A percentile compares a stretch with the other conserved stretches of the same genome.
Evolutionary conservation across 1,284 basidiomycete species (phyloP).

Genomic region (Trichosporon coremiiforme): DNA sequence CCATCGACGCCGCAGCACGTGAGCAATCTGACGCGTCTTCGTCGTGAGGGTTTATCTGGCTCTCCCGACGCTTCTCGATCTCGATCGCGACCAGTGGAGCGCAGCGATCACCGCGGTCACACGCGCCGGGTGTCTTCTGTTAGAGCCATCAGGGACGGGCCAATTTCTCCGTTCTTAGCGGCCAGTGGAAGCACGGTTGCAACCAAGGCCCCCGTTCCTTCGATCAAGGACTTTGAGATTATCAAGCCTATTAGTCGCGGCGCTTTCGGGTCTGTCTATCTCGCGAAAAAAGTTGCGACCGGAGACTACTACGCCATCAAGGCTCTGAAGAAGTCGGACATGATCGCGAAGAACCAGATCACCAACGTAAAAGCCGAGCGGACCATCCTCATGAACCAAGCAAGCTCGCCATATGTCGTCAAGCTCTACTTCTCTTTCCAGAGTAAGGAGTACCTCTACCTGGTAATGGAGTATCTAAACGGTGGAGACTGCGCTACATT

Average conservation of each 20-base stretch:
- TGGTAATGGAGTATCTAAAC: constrained; percentile 98
- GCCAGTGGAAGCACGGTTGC: constrained; percentile 61
- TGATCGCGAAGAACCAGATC: constrained; percentile 99
- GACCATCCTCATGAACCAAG: constrained; percentile 99
- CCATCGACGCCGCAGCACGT: not conserved
- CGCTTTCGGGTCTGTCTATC: constrained; percentile 96
- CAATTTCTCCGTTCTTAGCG: constrained; percentile 85
- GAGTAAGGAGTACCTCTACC: constrained; percentile 90
- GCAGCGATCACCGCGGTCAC: not conserved
- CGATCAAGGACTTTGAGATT: constrained; percentile 98
- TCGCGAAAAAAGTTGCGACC: constrained; percentile 96
- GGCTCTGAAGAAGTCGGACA: constrained; percentile 98
- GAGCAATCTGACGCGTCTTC: not conserved
- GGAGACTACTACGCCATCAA: constrained; percentile 99
- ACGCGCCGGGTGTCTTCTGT: constrained; percentile 21
- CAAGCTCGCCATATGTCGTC: constrained; percentile 98
- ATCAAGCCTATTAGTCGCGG: constrained; percentile 99
- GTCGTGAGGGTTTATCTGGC: not conserved
- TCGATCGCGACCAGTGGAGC: not conserved
- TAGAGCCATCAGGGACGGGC: constrained; percentile 55
- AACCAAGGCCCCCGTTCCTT: constrained; percentile 59
- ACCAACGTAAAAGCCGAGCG: constrained; percentile 99
- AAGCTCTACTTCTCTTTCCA: constrained; percentile 99
- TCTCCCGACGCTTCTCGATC: not conserved
- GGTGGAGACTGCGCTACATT: constrained; percentile 97